Conservation (phyloP, 768 basidiomycete species). For the Steccherinum ochraceum region DNA sequence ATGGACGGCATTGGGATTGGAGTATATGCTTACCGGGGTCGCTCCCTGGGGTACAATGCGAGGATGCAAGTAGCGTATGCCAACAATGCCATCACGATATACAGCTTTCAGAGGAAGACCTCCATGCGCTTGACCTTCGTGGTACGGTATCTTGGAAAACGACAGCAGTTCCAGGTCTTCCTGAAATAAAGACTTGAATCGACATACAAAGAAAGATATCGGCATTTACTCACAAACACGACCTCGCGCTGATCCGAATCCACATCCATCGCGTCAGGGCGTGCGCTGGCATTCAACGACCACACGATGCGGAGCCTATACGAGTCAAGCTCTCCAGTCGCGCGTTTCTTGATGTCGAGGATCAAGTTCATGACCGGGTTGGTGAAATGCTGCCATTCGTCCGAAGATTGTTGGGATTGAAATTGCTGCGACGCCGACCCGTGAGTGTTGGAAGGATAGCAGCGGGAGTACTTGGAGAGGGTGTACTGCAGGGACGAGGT, state of each 20-base stretch:
- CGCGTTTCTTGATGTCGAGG: conserved; percentile 51
- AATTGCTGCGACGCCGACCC: conserved; percentile 15
- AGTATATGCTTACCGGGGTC: conserved; percentile 23
- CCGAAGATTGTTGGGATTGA: not conserved
- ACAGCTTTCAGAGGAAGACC: conserved; percentile 76
- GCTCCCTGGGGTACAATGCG: conserved; percentile 24
- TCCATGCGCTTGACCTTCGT: conserved; percentile 22
- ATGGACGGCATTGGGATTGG: conserved; percentile 1
- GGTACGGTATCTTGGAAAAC: conserved; percentile 38
- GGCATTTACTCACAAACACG: conserved; percentile 45
- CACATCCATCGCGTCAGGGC: conserved; percentile 26
- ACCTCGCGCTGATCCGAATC: conserved; percentile 44
- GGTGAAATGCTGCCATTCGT: conserved; percentile 77
- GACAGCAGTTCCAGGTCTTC: conserved; percentile 73
- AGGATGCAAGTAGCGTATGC: conserved; percentile 66
- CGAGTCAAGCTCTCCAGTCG: conserved; percentile 46
- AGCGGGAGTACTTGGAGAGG: conserved; percentile 62
- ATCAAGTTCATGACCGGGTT: conserved; percentile 61
- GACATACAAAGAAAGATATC: conserved; percentile 54
- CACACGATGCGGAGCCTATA: conserved; percentile 62
- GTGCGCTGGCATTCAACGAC: conserved; percentile 37
- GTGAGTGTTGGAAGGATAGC: conserved; percentile 35
- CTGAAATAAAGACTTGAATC: conserved; percentile 29
- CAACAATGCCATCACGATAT: conserved; percentile 66
- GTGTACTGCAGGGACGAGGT: conserved; percentile 52